Conservation (phyloP, 2,329 filamentous ascomycete species). For the Penicillium expansum region DNA sequence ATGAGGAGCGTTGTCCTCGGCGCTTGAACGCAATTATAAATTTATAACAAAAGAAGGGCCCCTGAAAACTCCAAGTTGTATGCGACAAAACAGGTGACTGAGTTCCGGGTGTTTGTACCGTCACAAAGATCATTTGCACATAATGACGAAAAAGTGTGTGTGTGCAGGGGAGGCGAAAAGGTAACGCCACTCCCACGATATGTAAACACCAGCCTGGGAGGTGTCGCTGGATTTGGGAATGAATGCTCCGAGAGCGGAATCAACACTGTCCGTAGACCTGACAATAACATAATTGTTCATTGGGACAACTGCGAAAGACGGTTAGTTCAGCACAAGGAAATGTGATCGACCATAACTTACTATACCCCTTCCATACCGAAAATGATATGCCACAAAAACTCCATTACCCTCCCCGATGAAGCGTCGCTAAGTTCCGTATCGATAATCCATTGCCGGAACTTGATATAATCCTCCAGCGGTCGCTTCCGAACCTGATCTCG, state of each 20-base stretch:
- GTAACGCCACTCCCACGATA: background rate
- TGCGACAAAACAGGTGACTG: background rate
- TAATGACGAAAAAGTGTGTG: background rate
- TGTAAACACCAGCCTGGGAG: background rate
- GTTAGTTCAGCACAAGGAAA: conserved; percentile 11
- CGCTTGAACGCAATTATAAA: conserved; percentile 12
- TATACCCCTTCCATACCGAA: conserved; percentile 44
- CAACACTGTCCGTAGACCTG: conserved; percentile 38
- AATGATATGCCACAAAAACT: conserved; percentile 65
- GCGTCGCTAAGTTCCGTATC: conserved; percentile 55
- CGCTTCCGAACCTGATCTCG: conserved; percentile 51
- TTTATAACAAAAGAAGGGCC: background rate
- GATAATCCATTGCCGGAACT: conserved; percentile 60
- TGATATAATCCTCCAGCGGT: conserved; percentile 54
- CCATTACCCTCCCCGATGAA: conserved; percentile 59
- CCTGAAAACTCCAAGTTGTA: conserved; percentile 4
- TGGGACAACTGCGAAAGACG: conserved; percentile 28
- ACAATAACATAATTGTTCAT: conserved; percentile 37
- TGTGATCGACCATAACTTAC: conserved; percentile 25
- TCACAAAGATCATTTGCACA: background rate
- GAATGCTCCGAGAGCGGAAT: conserved; percentile 5
- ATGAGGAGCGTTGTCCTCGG: background rate
- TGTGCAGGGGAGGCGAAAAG: background rate
- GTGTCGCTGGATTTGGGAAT: background rate
- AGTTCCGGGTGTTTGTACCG: conserved; percentile 7